Evolutionary conservation across 768 basidiomycete genomes (phyloP).

Genomic region (Agaricus sinodeliciosus): DNA sequence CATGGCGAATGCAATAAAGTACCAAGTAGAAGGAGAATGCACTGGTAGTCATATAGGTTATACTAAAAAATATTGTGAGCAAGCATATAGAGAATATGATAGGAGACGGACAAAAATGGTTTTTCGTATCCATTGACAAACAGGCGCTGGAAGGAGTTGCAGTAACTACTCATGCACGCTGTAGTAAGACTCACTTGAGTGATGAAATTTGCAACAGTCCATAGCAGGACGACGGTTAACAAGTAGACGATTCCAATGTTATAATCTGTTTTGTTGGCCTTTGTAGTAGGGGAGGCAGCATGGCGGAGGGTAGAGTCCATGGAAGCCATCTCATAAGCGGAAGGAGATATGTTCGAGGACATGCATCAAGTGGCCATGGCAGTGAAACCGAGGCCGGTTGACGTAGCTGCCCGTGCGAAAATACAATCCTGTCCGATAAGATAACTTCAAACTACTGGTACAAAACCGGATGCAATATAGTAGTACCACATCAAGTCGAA

Average conservation of each 20-base stretch:
- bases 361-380: constrained; percentile 1
- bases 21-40: constrained; percentile 54
- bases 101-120: constrained; percentile 63
- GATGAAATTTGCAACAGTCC: constrained; percentile 86
- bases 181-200: constrained; percentile 51
- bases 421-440: background rate
- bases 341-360: background rate
- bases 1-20: constrained; percentile 21
- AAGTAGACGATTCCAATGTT: constrained; percentile 62
- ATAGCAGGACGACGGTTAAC: constrained; percentile 72
- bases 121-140: constrained; percentile 72
- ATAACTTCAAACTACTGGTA: background rate
- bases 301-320: background rate
- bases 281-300: background rate
- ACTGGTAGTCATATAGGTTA: constrained; percentile 82
- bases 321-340: constrained; percentile 3
- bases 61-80: constrained; percentile 14
- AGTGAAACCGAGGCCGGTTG: too few species aligned
- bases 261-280: constrained; percentile 28
- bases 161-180: background rate
- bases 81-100: background rate
- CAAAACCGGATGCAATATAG: background rate
- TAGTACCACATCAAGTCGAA: background rate
- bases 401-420: background rate
- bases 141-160: constrained; percentile 29